These are phyloP conservation scores for Agastache rugosa DNA, from an alignment of 257 asterid species.

Conservation along the genomic window DNA sequence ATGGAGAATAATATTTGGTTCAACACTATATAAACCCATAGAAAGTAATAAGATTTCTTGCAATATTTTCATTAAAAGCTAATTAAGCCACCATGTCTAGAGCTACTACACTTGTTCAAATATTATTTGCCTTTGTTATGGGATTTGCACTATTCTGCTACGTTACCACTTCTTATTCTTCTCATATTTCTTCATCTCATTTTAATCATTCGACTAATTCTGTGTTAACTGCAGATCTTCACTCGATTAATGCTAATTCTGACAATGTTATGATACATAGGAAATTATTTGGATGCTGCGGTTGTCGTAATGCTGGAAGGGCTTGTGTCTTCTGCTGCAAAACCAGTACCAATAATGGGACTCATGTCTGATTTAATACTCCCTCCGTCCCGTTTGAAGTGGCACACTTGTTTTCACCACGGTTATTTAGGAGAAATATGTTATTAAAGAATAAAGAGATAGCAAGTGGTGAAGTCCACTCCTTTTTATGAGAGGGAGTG, in stretches of 20 bases:
- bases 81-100: neutral
- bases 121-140: neutral
- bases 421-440: no score
- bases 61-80: neutral
- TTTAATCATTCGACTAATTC: no score
- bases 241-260: no score
- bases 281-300: slow-evolving; percentile 31
- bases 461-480: no score
- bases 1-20: neutral
- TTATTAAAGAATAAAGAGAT: no score
- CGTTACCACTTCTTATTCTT: neutral
- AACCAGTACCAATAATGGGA: slow-evolving; percentile 6
- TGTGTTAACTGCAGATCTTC: no score
- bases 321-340: neutral
- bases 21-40: neutral
- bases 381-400: no score
- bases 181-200: neutral
- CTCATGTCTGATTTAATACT: no score
- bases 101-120: neutral
- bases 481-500: no score
- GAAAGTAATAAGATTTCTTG: neutral
- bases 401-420: no score
- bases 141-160: slow-evolving; percentile 13
- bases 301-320: slow-evolving; percentile 15
- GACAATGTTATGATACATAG: no score